phyloP scores from a whole-genome alignment of 345 rosid genomes.

The Abelmoschus esculentus region DNA sequence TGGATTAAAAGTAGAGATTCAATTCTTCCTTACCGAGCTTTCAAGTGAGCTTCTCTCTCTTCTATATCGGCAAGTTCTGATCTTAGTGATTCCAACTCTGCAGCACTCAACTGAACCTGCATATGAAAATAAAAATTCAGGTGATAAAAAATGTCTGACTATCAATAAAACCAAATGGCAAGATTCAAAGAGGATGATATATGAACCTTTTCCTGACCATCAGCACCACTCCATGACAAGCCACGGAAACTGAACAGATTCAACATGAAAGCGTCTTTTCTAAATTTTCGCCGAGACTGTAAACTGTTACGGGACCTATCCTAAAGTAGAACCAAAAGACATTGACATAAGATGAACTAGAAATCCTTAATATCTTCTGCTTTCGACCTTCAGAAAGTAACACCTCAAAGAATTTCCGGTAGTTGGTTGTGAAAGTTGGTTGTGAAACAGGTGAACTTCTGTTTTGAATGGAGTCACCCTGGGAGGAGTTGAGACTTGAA shows the following conservation, averaged over 20 bases:
- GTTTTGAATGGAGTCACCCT: slow-evolving; percentile 26
- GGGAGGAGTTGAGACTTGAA: slow-evolving; percentile 41
- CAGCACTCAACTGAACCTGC: slow-evolving; percentile 65
- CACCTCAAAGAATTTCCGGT: slow-evolving; percentile 40
- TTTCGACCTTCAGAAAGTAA: slow-evolving; percentile 7
- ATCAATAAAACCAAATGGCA: slow-evolving; percentile 6
- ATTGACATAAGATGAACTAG: slow-evolving; percentile 17
- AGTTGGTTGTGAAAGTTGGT: slow-evolving; percentile 24
- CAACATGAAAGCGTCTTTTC: slow-evolving; percentile 63
- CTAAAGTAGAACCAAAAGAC: slow-evolving; percentile 36
- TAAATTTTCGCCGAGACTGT: slow-evolving; percentile 41
- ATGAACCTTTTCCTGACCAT: slow-evolving; percentile 74
- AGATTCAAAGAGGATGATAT: slow-evolving; percentile 6
- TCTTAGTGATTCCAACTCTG: slow-evolving; percentile 72
- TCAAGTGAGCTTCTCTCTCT: slow-evolving; percentile 83
- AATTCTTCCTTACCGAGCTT: slow-evolving; percentile 70
- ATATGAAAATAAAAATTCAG: neutral
- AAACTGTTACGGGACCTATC: slow-evolving; percentile 40
- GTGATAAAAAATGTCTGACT: slow-evolving; percentile 1
- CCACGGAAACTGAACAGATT: slow-evolving; percentile 64
- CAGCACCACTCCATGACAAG: slow-evolving; percentile 52
- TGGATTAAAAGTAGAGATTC: slow-evolving; percentile 6
- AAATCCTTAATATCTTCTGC: neutral
- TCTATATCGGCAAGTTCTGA: slow-evolving; percentile 75
- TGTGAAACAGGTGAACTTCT: slow-evolving; percentile 35